Percentiles rank a stretch among this genome's conserved stretches.
phyloP scores from a whole-genome alignment of 495 filamentous ascomycete genomes.

The Aspergillus asperescens region DNA sequence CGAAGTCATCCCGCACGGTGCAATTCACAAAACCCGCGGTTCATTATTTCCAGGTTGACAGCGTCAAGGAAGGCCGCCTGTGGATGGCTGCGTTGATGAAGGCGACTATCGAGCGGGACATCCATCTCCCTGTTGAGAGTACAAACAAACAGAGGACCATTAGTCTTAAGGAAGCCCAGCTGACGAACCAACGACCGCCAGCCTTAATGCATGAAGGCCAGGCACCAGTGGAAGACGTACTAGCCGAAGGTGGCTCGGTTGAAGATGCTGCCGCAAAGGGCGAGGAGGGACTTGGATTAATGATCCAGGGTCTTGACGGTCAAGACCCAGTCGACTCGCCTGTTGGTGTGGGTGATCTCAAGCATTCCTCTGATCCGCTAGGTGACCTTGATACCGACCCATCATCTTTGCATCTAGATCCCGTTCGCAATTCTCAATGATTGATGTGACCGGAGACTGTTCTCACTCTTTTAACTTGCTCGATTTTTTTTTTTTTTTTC shows the following conservation, averaged over 20 bases:
- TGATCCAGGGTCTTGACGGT: conserved; percentile 34
- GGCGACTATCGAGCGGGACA: conserved; percentile 94
- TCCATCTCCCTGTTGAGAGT: conserved; percentile 66
- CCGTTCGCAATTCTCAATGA: conserved; percentile 21
- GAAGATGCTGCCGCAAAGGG: conserved; percentile 9
- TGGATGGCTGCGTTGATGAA: conserved; percentile 99
- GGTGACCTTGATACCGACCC: conserved; percentile 26
- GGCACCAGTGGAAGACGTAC: background rate
- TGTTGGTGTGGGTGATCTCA: conserved; percentile 16
- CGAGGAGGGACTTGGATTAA: conserved; percentile 29
- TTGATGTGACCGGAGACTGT: background rate
- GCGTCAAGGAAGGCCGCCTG: conserved; percentile 74
- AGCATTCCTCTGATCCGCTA: conserved; percentile 19
- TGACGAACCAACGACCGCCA: conserved; percentile 81
- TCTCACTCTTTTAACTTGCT: background rate
- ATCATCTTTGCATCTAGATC: conserved; percentile 26
- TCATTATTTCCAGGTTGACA: conserved; percentile 96
- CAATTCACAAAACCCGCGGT: conserved; percentile 96
- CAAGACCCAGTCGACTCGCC: conserved; percentile 20
- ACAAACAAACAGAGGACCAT: conserved; percentile 97
- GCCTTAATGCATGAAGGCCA: conserved; percentile 60
- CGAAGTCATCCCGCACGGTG: conserved; percentile 78
- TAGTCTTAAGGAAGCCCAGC: conserved; percentile 72
- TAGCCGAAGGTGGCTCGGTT: background rate
- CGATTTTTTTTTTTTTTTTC: background rate